Conservation (phyloP, 2,329 filamentous ascomycete genomes). For the Diaporthe helianthi region DNA sequence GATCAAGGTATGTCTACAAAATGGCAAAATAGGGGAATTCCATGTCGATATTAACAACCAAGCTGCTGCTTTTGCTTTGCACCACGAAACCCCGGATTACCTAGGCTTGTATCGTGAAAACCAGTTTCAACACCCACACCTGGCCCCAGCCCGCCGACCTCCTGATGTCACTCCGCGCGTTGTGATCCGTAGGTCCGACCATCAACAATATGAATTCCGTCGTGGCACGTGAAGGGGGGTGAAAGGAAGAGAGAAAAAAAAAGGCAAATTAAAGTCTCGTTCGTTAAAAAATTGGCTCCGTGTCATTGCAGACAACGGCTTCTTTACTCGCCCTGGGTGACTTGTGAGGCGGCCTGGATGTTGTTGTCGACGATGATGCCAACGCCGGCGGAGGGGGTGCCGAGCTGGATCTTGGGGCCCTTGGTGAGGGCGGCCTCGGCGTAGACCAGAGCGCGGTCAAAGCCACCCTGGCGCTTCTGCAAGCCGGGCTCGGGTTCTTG, state of each 20-base stretch:
- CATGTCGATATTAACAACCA: constrained; percentile 24
- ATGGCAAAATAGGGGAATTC: constrained; percentile 1
- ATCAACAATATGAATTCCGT: background rate
- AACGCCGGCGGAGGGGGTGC: constrained; percentile 50
- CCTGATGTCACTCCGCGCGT: background rate
- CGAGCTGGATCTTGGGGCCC: constrained; percentile 49
- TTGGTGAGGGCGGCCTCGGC: constrained; percentile 49
- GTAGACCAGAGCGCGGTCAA: constrained; percentile 49
- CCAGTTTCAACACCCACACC: background rate
- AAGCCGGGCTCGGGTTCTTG: constrained; percentile 23
- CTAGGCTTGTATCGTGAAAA: constrained; percentile 3
- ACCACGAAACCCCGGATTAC: constrained; percentile 10
- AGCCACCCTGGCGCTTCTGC: constrained; percentile 49
- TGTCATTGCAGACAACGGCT: background rate
- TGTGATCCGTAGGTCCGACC: background rate
- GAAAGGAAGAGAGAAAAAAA: background rate
- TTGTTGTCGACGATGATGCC: constrained; percentile 50
- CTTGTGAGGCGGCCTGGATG: constrained; percentile 33
- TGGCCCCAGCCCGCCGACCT: background rate
- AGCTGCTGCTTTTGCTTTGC: constrained; percentile 19
- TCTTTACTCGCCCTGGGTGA: constrained; percentile 4
- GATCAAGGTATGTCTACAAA: constrained; percentile 21
- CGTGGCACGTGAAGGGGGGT: background rate
- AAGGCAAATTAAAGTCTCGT: constrained; percentile 15
- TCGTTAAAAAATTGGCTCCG: background rate